phyloP scores from a whole-genome alignment of 768 basidiomycete genomes.

The Lentinula lateritia region DNA sequence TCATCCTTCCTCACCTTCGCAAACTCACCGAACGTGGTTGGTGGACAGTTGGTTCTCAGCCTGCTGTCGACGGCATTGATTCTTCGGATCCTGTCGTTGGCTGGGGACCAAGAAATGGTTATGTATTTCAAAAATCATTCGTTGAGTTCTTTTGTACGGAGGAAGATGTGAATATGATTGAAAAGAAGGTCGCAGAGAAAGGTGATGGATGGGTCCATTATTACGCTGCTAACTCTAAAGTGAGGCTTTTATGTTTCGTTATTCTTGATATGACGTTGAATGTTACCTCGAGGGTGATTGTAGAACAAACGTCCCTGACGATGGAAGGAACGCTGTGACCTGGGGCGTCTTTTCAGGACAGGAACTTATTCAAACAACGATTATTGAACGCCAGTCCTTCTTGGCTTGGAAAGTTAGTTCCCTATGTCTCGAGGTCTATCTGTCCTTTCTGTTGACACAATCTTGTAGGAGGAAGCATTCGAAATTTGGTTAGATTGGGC shows the following conservation, averaged over 20 bases:
- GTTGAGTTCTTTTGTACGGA: conserved; percentile 89
- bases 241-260: conserved; percentile 24
- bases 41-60: conserved; percentile 98
- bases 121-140: conserved; percentile 96
- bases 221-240: conserved; percentile 78
- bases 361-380: conserved; percentile 93
- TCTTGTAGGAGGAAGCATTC: conserved; percentile 85
- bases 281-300: conserved; percentile 59
- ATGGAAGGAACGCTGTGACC: conserved; percentile 89
- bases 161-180: conserved; percentile 53
- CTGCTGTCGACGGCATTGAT: conserved; percentile 75
- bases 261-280: neutral
- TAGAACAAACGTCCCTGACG: conserved; percentile 71
- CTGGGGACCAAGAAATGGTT: conserved; percentile 90
- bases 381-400: conserved; percentile 94
- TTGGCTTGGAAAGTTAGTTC: conserved; percentile 85
- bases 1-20: conserved; percentile 75
- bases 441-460: conserved; percentile 4
- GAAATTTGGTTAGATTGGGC: conserved; percentile 96
- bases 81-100: conserved; percentile 80
- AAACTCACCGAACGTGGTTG: conserved; percentile 71
- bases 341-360: conserved; percentile 99
- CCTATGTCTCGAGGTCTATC: neutral
- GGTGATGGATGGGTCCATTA: conserved; percentile 72
- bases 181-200: conserved; percentile 45